These are phyloP conservation scores for Mucor indicus DNA, from an alignment of 371 early-diverging fungal species.

Conservation along the genomic window DNA sequence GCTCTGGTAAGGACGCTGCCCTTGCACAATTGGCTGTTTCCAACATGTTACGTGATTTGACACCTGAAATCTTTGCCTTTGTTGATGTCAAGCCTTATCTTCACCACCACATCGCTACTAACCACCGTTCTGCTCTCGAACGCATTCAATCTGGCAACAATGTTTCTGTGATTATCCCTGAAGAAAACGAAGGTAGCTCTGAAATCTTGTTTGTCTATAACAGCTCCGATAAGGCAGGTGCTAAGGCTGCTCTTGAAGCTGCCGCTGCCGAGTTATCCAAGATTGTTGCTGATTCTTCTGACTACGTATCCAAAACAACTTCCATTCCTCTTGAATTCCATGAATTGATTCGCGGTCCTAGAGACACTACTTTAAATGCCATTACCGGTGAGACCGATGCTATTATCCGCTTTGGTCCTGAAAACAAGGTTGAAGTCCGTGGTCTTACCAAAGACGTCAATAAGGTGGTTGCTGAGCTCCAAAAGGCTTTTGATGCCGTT, in stretches of 20 bases:
- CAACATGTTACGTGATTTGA: slow-evolving; percentile 29
- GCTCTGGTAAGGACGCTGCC: slow-evolving; percentile 48
- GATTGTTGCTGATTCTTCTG: slow-evolving; percentile 61
- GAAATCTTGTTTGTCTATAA: slow-evolving; percentile 75
- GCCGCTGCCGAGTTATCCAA: slow-evolving; percentile 68
- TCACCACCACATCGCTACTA: slow-evolving; percentile 77
- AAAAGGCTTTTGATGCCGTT: slow-evolving; percentile 61
- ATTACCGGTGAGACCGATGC: slow-evolving; percentile 62
- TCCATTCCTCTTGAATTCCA: slow-evolving; percentile 75
- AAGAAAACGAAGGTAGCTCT: slow-evolving; percentile 55
- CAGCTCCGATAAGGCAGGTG: slow-evolving; percentile 49
- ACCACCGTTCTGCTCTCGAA: slow-evolving; percentile 74
- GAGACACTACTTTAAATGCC: slow-evolving; percentile 70
- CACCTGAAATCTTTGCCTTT: slow-evolving; percentile 62
- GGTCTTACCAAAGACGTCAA: slow-evolving; percentile 80
- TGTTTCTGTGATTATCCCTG: slow-evolving; percentile 75
- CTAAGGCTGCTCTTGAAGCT: slow-evolving; percentile 61
- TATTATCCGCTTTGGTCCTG: slow-evolving; percentile 68
- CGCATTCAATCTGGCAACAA: slow-evolving; percentile 61
- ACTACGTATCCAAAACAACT: slow-evolving; percentile 62
- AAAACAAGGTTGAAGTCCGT: slow-evolving; percentile 65
- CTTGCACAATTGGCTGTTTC: slow-evolving; percentile 50
- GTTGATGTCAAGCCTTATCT: slow-evolving; percentile 78
- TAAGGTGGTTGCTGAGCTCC: slow-evolving; percentile 63
- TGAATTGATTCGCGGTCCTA: slow-evolving; percentile 71